A percentile compares a stretch with the other conserved stretches of the same genome.
Evolutionary conservation across 176 grass and related monocot species (phyloP).

Genomic region (Calamus simplicifolius): DNA sequence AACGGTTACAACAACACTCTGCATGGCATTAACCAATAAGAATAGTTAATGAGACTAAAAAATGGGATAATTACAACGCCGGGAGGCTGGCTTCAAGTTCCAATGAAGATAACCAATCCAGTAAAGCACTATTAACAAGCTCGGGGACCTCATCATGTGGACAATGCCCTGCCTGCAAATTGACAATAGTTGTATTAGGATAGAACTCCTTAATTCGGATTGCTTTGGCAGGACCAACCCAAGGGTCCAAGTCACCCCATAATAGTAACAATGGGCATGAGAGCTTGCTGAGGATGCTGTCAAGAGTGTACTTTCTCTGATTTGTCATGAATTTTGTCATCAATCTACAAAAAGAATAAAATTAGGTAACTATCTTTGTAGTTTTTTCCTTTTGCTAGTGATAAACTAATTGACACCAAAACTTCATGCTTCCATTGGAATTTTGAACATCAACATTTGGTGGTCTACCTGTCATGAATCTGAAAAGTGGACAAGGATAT

Average conservation of each 20-base stretch:
- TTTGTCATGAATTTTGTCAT: slow-evolving; percentile 92
- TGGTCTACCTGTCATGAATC: no score
- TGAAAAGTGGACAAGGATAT: no score
- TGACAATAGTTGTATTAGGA: slow-evolving; percentile 52
- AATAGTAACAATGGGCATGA: slow-evolving; percentile 75
- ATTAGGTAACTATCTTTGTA: neutral
- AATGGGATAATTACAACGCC: slow-evolving; percentile 26
- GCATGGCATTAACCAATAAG: neutral
- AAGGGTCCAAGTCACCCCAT: slow-evolving; percentile 89
- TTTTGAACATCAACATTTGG: no score
- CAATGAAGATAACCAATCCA: slow-evolving; percentile 54
- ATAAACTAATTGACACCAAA: no score
- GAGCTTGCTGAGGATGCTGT: slow-evolving; percentile 59
- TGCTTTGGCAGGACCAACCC: slow-evolving; percentile 79
- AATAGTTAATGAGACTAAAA: neutral
- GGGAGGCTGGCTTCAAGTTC: slow-evolving; percentile 40
- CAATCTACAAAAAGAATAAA: slow-evolving; percentile 24
- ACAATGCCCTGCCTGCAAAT: slow-evolving; percentile 83
- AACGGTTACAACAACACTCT: no score
- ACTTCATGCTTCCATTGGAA: no score
- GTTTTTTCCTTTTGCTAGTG: no score
- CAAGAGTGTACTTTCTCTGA: slow-evolving; percentile 84
- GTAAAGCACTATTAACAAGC: slow-evolving; percentile 58
- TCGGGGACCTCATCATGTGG: slow-evolving; percentile 94
- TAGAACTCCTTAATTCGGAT: slow-evolving; percentile 72